These are phyloP conservation scores for Boletus barrowsii DNA, from an alignment of 768 basidiomycete species.

Conservation along the genomic window DNA sequence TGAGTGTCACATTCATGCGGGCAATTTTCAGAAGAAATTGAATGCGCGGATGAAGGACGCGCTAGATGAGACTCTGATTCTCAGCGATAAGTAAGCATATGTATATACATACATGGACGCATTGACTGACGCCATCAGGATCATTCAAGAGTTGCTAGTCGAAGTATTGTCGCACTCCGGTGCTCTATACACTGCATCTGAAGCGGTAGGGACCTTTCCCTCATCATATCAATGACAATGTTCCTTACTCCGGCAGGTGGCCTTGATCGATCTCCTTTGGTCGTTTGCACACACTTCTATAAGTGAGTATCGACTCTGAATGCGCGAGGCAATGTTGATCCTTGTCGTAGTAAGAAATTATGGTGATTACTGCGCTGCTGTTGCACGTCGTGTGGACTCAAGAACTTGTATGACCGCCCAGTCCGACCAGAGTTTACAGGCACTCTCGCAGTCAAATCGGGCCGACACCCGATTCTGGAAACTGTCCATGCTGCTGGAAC, in stretches of 20 bases:
- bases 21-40: slow-evolving; percentile 64
- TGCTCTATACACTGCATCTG: slow-evolving; percentile 84
- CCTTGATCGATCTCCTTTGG: slow-evolving; percentile 86
- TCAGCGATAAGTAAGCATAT: slow-evolving; percentile 69
- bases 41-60: slow-evolving; percentile 90
- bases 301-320: slow-evolving; percentile 44
- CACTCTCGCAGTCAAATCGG: slow-evolving; percentile 84
- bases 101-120: background rate
- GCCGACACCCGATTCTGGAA: slow-evolving; percentile 87
- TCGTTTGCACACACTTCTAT: slow-evolving; percentile 83
- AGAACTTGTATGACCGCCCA: slow-evolving; percentile 24
- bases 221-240: background rate
- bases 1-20: background rate
- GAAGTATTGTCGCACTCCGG: slow-evolving; percentile 72
- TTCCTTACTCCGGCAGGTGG: slow-evolving; percentile 49
- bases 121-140: slow-evolving; percentile 39
- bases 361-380: slow-evolving; percentile 27
- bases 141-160: slow-evolving; percentile 73
- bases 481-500: slow-evolving; percentile 62
- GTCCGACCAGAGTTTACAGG: slow-evolving; percentile 92
- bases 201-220: slow-evolving; percentile 54
- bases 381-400: background rate
- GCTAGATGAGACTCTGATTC: slow-evolving; percentile 80
- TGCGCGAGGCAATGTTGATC: background rate
- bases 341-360: slow-evolving; percentile 44